Percentiles rank a stretch among this genome's conserved stretches.
These are phyloP conservation scores for Colletotrichum spinosum DNA, from an alignment of 2,329 filamentous ascomycete genomes.

Conservation along the genomic window DNA sequence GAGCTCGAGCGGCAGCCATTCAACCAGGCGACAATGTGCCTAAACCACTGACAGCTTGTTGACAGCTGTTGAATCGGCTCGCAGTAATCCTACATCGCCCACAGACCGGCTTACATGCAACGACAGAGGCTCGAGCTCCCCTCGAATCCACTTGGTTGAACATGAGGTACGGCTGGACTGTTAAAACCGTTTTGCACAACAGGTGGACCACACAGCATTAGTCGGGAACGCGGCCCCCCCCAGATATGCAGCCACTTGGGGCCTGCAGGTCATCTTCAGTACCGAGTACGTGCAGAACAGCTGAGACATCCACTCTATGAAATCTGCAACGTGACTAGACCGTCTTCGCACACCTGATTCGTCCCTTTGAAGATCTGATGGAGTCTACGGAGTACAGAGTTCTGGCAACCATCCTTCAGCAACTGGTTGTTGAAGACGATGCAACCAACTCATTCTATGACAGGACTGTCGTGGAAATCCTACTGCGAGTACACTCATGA, in stretches of 20 bases:
- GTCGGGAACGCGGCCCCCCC: slow-evolving; percentile 16
- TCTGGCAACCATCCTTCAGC: too few relatives aligned
- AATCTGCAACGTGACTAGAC: not conserved
- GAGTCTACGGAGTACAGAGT: too few relatives aligned
- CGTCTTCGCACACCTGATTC: not conserved
- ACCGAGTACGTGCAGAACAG: slow-evolving; percentile 21
- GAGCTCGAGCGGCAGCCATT: slow-evolving; percentile 9
- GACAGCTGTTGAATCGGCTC: slow-evolving; percentile 5
- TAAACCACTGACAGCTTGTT: not conserved
- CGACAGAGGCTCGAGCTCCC: slow-evolving; percentile 29
- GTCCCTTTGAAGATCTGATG: not conserved
- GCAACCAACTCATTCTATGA: not conserved
- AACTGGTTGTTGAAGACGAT: not conserved
- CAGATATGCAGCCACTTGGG: slow-evolving; percentile 25
- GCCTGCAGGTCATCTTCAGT: slow-evolving; percentile 26
- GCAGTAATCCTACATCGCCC: not conserved
- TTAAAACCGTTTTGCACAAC: slow-evolving; percentile 1
- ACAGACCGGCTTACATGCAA: slow-evolving; percentile 7
- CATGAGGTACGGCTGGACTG: not conserved
- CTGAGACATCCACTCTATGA: slow-evolving; percentile 23
- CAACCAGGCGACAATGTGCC: slow-evolving; percentile 15
- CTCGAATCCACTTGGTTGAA: slow-evolving; percentile 16
- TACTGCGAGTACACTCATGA: not conserved
- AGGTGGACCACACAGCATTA: slow-evolving; percentile 1
- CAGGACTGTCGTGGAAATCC: not conserved